Evolutionary conservation across 2,329 filamentous ascomycete species (phyloP).

Genomic region (Diaporthe citriasiana): DNA sequence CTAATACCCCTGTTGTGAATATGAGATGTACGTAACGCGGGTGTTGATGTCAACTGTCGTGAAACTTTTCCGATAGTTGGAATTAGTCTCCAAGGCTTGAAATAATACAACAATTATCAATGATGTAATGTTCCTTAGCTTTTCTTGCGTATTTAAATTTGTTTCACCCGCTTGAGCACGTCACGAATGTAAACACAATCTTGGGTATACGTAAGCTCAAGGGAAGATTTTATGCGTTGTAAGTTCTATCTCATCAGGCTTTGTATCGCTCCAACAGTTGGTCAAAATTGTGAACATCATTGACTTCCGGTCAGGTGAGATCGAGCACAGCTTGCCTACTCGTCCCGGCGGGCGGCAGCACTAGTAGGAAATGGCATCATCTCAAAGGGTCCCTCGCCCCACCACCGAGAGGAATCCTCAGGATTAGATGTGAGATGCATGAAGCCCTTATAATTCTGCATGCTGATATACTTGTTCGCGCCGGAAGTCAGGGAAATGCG

Average conservation of each 20-base stretch:
- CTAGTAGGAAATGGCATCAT: conserved; percentile 22
- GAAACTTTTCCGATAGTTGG: not conserved
- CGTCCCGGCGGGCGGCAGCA: not conserved
- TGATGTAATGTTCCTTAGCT: not conserved
- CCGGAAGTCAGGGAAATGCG: conserved; percentile 5
- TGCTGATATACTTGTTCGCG: not conserved
- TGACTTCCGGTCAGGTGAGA: not conserved
- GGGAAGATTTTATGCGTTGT: too few species aligned
- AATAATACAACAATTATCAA: not conserved
- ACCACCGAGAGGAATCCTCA: conserved; percentile 18
- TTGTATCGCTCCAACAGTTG: not conserved
- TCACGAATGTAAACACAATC: too few species aligned
- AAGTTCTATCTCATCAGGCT: not conserved
- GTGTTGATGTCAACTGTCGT: not conserved
- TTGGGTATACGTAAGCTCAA: not conserved
- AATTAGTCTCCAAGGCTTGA: not conserved
- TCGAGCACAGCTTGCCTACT: not conserved
- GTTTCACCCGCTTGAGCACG: not conserved
- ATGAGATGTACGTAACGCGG: not conserved
- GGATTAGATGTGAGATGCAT: conserved; percentile 28
- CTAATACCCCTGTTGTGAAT: not conserved
- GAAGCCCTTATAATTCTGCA: conserved; percentile 28
- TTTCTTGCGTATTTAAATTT: not conserved
- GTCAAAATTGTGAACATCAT: not conserved
- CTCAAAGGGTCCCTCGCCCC: conserved; percentile 5